Conservation (phyloP, 176 grass and related monocot genomes). For the Avena eriantha region DNA sequence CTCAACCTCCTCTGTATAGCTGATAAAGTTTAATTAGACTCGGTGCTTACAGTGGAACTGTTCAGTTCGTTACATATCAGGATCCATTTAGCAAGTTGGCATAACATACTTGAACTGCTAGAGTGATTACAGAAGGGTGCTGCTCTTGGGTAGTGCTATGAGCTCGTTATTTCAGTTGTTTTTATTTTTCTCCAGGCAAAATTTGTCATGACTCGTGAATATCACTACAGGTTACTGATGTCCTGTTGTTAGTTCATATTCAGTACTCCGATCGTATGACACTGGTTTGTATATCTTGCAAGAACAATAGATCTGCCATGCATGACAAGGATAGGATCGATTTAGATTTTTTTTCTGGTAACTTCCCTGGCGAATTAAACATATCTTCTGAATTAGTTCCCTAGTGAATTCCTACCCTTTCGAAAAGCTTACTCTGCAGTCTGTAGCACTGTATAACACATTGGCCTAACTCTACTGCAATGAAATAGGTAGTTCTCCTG, state of each 20-base stretch:
- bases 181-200: not conserved
- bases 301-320: not conserved
- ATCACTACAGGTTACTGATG: not conserved
- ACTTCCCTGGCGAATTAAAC: not conserved
- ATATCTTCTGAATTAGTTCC: not conserved
- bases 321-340: not conserved
- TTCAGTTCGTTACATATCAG: not conserved
- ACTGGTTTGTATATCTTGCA: not conserved
- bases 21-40: not conserved
- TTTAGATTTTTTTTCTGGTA: conserved; percentile 12
- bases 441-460: not conserved
- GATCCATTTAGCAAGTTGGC: too few relatives aligned
- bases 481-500: not conserved
- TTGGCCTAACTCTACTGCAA: not conserved
- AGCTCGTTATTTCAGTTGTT: not conserved
- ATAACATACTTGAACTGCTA: not conserved
- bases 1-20: not conserved
- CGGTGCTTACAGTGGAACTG: not conserved
- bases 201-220: not conserved
- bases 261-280: not conserved
- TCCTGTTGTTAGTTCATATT: not conserved
- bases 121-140: not conserved
- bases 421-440: not conserved
- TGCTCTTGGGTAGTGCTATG: conserved; percentile 7
- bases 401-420: not conserved